Conservation (phyloP, 306 rosid genomes). For the Quercus alba region DNA sequence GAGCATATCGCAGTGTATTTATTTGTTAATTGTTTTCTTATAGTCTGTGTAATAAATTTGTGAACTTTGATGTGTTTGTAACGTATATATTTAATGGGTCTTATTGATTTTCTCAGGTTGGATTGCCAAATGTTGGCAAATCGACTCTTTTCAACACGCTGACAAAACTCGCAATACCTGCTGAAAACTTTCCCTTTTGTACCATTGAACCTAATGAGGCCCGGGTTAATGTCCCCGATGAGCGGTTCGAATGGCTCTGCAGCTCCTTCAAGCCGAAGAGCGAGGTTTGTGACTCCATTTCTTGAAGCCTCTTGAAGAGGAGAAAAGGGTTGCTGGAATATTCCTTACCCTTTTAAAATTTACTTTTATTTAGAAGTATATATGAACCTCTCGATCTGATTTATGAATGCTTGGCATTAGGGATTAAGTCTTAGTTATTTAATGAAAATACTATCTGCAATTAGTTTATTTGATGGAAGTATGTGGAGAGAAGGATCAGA, state of each 20-base stretch:
- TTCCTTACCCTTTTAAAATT: background rate
- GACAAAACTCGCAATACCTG: conserved; percentile 87
- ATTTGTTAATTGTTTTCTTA: background rate
- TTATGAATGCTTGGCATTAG: background rate
- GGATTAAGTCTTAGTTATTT: too few species aligned
- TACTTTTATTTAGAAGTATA: too few species aligned
- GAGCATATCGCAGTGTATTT: background rate
- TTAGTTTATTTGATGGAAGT: too few species aligned
- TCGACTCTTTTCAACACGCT: conserved; percentile 96
- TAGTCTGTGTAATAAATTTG: background rate
- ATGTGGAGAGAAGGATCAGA: too few species aligned
- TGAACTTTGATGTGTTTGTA: background rate
- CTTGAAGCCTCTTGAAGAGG: background rate
- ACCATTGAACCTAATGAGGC: conserved; percentile 99
- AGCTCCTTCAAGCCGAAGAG: conserved; percentile 87
- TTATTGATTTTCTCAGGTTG: conserved; percentile 57
- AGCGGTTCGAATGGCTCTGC: conserved; percentile 97
- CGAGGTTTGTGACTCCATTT: conserved; percentile 50
- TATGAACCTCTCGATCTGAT: background rate
- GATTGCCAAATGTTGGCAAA: conserved; percentile 98
- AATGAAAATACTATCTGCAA: too few species aligned
- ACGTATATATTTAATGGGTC: background rate
- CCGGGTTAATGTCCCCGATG: conserved; percentile 88
- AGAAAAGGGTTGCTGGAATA: background rate
- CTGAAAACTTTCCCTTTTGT: conserved; percentile 98